phyloP scores from a whole-genome alignment of 306 rosid genomes.

The Canavalia gladiata region DNA sequence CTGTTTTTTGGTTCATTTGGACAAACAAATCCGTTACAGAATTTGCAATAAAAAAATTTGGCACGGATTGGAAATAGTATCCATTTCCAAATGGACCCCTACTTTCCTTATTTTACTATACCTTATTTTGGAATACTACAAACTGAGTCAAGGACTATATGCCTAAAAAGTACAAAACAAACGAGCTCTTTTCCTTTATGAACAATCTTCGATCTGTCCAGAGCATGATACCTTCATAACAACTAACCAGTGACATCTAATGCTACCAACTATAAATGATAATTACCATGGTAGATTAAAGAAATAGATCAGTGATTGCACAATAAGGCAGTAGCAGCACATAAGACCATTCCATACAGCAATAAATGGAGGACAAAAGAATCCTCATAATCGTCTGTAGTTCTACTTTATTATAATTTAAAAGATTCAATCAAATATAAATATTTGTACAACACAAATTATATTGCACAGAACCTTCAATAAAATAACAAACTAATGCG shows the following conservation, averaged over 20 bases:
- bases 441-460: neutral
- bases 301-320: slow-evolving; percentile 1
- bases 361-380: neutral
- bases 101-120: neutral
- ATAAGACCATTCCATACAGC: neutral
- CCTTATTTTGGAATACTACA: neutral
- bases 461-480: neutral
- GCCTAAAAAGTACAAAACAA: neutral
- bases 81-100: slow-evolving; percentile 1
- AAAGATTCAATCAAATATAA: neutral
- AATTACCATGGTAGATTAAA: neutral
- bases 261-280: neutral
- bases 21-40: neutral
- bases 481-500: neutral
- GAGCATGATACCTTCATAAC: neutral
- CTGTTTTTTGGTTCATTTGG: neutral
- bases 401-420: neutral
- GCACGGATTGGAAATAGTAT: neutral
- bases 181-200: neutral
- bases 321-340: too few species aligned
- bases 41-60: neutral
- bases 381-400: neutral
- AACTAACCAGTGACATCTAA: neutral
- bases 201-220: neutral
- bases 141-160: neutral